Evolutionary conservation across 805 yeast species (phyloP).

Genomic region (Ogataea haglerorum): DNA sequence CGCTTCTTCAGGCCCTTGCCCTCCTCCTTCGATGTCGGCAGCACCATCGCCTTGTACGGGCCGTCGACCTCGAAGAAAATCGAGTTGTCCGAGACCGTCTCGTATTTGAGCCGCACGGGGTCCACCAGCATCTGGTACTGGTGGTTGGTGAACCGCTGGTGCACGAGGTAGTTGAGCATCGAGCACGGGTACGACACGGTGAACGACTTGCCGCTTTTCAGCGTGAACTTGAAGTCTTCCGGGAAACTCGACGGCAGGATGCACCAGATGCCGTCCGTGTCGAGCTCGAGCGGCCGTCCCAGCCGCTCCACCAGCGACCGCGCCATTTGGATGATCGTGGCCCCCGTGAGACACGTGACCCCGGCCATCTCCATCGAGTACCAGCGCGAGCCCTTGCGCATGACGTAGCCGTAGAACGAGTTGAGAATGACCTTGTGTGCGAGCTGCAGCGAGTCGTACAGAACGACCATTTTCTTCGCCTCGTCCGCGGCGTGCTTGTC

Average conservation of each 20-base stretch:
- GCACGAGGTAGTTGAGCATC: constrained; percentile 92
- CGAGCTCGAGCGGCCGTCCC: constrained; percentile 94
- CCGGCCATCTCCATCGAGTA: constrained; percentile 99
- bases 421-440: constrained; percentile 97
- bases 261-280: constrained; percentile 99
- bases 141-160: constrained; percentile 84
- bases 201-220: constrained; percentile 74
- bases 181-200: constrained; percentile 90
- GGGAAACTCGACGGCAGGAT: constrained; percentile 92
- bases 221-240: constrained; percentile 69
- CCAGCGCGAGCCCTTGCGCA: constrained; percentile 99
- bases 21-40: constrained; percentile 96
- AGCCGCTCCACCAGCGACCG: constrained; percentile 83
- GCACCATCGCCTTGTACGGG: constrained; percentile 94
- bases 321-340: constrained; percentile 97
- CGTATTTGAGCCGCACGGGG: constrained; percentile 62
- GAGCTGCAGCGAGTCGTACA: constrained; percentile 91
- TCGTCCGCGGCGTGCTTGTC: constrained; percentile 74
- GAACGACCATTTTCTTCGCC: constrained; percentile 88
- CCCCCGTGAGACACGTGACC: constrained; percentile 96
- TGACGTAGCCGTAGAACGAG: constrained; percentile 96
- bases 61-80: constrained; percentile 99
- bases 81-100: constrained; percentile 82
- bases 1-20: constrained; percentile 95
- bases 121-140: constrained; percentile 89